Conservation (phyloP, 1,284 basidiomycete species). For the Volvariella volvacea region DNA sequence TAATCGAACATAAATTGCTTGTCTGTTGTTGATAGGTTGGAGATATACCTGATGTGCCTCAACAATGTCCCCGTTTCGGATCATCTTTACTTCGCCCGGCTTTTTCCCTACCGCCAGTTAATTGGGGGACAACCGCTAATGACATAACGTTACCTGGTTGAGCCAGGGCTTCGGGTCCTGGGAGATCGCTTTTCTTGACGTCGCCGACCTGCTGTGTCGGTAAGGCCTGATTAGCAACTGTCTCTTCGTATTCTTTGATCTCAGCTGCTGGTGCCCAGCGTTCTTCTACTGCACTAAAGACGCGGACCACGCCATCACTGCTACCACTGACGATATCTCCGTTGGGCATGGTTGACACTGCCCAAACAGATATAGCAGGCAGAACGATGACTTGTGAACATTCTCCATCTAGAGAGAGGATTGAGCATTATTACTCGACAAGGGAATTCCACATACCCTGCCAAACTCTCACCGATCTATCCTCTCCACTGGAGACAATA, state of each 20-base stretch:
- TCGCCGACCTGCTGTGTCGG: constrained; percentile 85
- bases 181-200: constrained; percentile 84
- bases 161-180: constrained; percentile 76
- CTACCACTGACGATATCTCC: constrained; percentile 88
- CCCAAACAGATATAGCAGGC: constrained; percentile 93
- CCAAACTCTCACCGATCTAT: constrained; percentile 39
- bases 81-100: constrained; percentile 89
- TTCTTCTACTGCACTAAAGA: constrained; percentile 76
- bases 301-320: constrained; percentile 82
- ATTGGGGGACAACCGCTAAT: not conserved
- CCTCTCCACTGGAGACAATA: constrained; percentile 38
- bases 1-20: constrained; percentile 13
- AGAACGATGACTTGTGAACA: constrained; percentile 85
- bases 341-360: constrained; percentile 78
- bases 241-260: constrained; percentile 65
- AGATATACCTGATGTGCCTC: constrained; percentile 77
- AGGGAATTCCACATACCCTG: constrained; percentile 22
- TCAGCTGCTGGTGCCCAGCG: constrained; percentile 69
- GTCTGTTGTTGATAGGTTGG: constrained; percentile 2
- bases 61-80: constrained; percentile 71
- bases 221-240: constrained; percentile 65
- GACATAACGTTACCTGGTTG: constrained; percentile 50
- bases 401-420: constrained; percentile 46
- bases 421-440: not conserved
- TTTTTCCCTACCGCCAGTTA: constrained; percentile 60